Base-by-base conservation (phyloP, 495 filamentous ascomycete species). In the Aspergillus bertholletiae region DNA sequence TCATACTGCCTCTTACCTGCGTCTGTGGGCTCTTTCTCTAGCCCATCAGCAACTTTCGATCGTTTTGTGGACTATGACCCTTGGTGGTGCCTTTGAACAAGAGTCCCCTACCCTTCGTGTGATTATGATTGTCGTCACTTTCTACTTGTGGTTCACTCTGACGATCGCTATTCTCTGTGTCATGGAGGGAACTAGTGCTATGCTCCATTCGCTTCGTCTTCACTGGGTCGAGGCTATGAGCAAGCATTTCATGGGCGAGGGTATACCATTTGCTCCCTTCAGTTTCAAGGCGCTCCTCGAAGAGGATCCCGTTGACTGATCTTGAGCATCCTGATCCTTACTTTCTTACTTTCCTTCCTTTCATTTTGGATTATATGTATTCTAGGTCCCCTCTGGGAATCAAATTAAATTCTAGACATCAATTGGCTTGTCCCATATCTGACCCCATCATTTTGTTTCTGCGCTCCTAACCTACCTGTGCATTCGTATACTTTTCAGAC, bases 161-260 rank as follows among this genome's bases (percentile, higher is more conserved):
- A 96, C 87, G 7, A 81, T 90, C 43, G 80, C 81, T 26, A 88
- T 95, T 57, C 78, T 95, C 57, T 75, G 71, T 57, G 76, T 89
- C 49, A 94, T 94, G 89, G 89, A 94, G 65, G 89, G 89, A 45
- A 92, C 88, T 26, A 87, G 84, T 68, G 89, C 89, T 46, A 92
- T 94, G 89, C 81, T 96, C 76, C 95, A 97, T 73, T 91, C 88
- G 55, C 79, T 99, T 59, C 84, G 94, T 78, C 81, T 99, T 54
- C 95, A 97, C 65, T 99, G 94, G 94, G 94, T 99, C 54, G 94
- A 99, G 70, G 92, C 94, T n/a, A 97, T 97, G 84, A 94, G 90
- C 74, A 98, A 98, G 74, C 96, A 97, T 77, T 96, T 97, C 76
- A 88, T 97, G 68, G 96, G 96, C 57, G 92, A 92, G 51, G 94